Conservation (phyloP, 2,329 filamentous ascomycete genomes). For the Pestalotiopsis fici region DNA sequence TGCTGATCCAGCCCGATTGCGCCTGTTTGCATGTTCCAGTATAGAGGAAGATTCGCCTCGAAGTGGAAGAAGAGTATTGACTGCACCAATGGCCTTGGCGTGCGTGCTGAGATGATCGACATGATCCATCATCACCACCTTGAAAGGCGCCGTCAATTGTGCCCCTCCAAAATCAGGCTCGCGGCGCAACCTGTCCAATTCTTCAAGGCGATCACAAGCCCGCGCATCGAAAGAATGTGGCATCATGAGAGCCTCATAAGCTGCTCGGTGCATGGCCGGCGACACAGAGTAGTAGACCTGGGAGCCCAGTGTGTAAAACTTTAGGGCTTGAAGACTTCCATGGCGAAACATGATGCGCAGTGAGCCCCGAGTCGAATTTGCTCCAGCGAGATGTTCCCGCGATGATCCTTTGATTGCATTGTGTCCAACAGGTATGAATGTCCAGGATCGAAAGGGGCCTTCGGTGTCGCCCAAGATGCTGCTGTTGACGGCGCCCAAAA, state of each 20-base stretch:
- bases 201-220: constrained; percentile 61
- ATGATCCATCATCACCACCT: constrained; percentile 65
- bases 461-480: background rate
- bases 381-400: constrained; percentile 44
- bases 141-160: constrained; percentile 69
- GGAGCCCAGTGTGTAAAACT: constrained; percentile 69
- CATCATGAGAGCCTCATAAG: constrained; percentile 67
- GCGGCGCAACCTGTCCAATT: constrained; percentile 59
- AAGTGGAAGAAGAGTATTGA: constrained; percentile 71
- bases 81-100: constrained; percentile 69
- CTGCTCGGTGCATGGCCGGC: constrained; percentile 72
- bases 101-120: constrained; percentile 68
- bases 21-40: constrained; percentile 56
- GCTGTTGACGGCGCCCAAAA: constrained; percentile 38
- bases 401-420: constrained; percentile 39
- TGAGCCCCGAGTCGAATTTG: constrained; percentile 56
- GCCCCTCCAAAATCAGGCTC: constrained; percentile 68
- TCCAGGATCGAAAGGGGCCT: constrained; percentile 40
- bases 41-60: constrained; percentile 51
- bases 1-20: constrained; percentile 62
- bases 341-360: constrained; percentile 61
- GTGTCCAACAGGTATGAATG: constrained; percentile 56
- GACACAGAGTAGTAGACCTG: constrained; percentile 71
- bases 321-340: constrained; percentile 64
- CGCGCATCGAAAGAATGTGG: constrained; percentile 64